Base-by-base conservation (phyloP, 768 basidiomycete genomes). In the Tephrocybe sp. region DNA sequence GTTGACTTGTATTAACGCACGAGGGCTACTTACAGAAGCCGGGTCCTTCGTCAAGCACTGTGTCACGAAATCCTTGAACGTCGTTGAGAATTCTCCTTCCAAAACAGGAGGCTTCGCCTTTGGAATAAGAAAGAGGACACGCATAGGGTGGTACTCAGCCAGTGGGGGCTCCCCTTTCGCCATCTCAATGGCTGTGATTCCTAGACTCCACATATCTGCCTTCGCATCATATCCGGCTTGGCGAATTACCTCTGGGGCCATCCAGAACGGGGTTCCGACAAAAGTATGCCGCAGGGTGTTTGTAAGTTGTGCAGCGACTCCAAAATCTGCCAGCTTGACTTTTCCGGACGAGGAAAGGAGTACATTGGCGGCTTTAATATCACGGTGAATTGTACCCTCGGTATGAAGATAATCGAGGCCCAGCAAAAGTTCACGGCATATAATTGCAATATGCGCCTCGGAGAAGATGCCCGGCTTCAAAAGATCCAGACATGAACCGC, bases 331-430 rank as follows among this genome's bases (percentile, higher is more conserved):
- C 8, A 99, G 84, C 68, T 99, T 98, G 66, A 98, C 96, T 65
- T 86, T 89, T 25, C 97, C 97, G 0, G 83, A 82, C 3, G 90
- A 89, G 4, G 92, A 92, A 22, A 98, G 80, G 5, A 98, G 77
- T 46, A 99, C 80, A 60, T 99, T 99, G 34, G 96, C 96, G 1
- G 96, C 97, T 65, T 99, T 99, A 78, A 99, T 98, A 62, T 99
- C 97, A 38, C 97, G 87, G 68, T 99, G 97, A 51, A 99, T 98
- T 53, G 95, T 98, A 45, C 90, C 87, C 64, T 98, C 92, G 15
- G 80, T 80, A 62, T 98, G 97, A n/a, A 98, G 83, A 65, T 99
- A 99, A 51, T 95, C 92, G 24, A 99, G 83, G 19, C 97, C 97
- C 22, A 89, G 72, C 21, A 99, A 78, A 1, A 98, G 83, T 64